A percentile compares a stretch with the other conserved stretches of the same genome.
phyloP scores from a whole-genome alignment of 2,329 filamentous ascomycete species.

The Colletotrichum aenigma region DNA sequence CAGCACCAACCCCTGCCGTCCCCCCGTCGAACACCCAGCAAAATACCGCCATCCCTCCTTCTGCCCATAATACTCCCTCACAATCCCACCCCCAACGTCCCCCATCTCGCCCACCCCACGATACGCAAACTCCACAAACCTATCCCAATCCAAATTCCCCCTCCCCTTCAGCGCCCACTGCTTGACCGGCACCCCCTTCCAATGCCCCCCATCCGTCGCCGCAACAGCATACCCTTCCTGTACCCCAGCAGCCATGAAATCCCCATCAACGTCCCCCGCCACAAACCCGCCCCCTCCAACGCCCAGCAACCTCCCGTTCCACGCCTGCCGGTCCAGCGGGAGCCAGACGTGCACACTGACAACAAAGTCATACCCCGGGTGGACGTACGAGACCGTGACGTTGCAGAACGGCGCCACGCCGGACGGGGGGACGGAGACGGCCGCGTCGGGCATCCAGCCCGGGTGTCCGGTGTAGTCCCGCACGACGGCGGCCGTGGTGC shows the following conservation, averaged over 20 bases:
- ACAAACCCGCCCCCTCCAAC: slow-evolving; percentile 21
- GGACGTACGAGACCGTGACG: slow-evolving; percentile 17
- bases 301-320: slow-evolving; percentile 20
- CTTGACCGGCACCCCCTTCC: rapidly evolving
- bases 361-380: not conserved
- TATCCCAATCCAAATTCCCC: not conserved
- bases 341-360: slow-evolving; percentile 20
- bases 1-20: slow-evolving; percentile 60
- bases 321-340: not conserved
- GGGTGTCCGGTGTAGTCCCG: not conserved
- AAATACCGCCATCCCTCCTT: slow-evolving; percentile 52
- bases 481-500: not conserved
- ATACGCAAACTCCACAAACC: not conserved
- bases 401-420: slow-evolving; percentile 19
- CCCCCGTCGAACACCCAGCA: slow-evolving; percentile 63
- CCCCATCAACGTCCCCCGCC: not conserved
- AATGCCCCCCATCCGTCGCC: slow-evolving; percentile 26
- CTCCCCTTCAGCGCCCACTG: slow-evolving; percentile 20
- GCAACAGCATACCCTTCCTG: slow-evolving; percentile 31
- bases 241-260: slow-evolving; percentile 29
- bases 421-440: not conserved
- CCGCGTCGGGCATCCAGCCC: not conserved
- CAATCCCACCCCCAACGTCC: slow-evolving; percentile 50
- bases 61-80: slow-evolving; percentile 48
- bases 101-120: slow-evolving; percentile 33